A percentile compares a stretch with the other conserved stretches of the same genome.
phyloP scores from a whole-genome alignment of 2,329 filamentous ascomycete species.

The Lanzia echinophila region DNA sequence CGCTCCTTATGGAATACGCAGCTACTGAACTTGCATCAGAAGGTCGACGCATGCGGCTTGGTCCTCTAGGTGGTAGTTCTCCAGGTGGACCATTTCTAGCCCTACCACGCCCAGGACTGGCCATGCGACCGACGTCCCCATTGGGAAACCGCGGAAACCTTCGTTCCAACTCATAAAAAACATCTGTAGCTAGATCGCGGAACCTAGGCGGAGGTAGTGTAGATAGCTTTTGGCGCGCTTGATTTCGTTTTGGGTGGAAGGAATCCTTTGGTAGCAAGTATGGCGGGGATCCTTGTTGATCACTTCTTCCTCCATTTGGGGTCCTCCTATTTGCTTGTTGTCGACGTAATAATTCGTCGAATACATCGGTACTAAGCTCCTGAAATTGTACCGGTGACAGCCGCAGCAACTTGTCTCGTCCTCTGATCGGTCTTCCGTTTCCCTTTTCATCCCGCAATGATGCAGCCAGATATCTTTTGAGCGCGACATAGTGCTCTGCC shows the following conservation, averaged over 20 bases:
- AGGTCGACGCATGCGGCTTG: slow-evolving; percentile 37
- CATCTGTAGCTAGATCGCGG: slow-evolving; percentile 86
- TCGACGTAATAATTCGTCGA: slow-evolving; percentile 84
- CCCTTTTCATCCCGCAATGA: slow-evolving; percentile 68
- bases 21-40: slow-evolving; percentile 54
- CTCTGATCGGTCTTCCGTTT: slow-evolving; percentile 74
- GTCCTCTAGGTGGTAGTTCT: slow-evolving; percentile 49
- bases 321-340: slow-evolving; percentile 59
- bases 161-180: slow-evolving; percentile 90
- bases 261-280: slow-evolving; percentile 78
- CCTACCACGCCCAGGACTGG: slow-evolving; percentile 63
- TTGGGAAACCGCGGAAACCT: slow-evolving; percentile 76
- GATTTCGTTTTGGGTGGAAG: slow-evolving; percentile 96
- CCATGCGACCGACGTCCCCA: slow-evolving; percentile 60
- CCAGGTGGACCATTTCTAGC: slow-evolving; percentile 51
- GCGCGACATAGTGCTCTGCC: slow-evolving; percentile 71
- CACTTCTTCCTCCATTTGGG: slow-evolving; percentile 42
- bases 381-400: slow-evolving; percentile 91
- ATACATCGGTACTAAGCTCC: slow-evolving; percentile 95
- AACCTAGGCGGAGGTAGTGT: slow-evolving; percentile 83
- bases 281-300: slow-evolving; percentile 47
- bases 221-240: slow-evolving; percentile 91
- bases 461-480: slow-evolving; percentile 60
- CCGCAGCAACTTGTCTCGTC: slow-evolving; percentile 86
- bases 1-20: slow-evolving; percentile 33